Base-by-base conservation (phyloP, 129 eudicot species). In the Silybum marianum region DNA sequence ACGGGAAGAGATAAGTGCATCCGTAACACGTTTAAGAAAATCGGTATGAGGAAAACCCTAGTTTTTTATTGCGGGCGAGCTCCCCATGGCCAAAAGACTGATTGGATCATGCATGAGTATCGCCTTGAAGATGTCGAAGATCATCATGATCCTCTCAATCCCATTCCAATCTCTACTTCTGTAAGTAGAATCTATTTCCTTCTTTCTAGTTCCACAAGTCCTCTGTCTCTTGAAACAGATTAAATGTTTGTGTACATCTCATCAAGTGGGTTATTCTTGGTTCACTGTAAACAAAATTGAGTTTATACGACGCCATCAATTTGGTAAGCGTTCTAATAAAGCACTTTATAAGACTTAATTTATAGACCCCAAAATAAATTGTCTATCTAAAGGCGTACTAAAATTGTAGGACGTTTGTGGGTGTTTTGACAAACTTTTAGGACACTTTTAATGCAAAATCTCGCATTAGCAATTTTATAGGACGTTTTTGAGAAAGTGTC, bases 41-140 rank as follows among this genome's bases (percentile, higher is more conserved):
- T 94, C 22, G 98, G 98, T 7, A 94, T 94, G 98, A 86, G 98
- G 71, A 94, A 94, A 81, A 94, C 98, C 75, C 92, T 94, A 6
- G 98, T 94, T 16, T 94, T 94, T 79, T 94, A 94, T 83, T 83
- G 97, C 0, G 98, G 98, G 0, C 80, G 98, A 75, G 98, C 98
- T 77, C 98, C 98, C 30, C 98, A 94, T 72, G 98, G 98, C 70
- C 97, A 94, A 44, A 94, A 94, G 82, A 87, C 97, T n/a, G 98
- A 94, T 46, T 94, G 98, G 98, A 94, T 94, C 79, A 94, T 94
- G 98, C 98, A 94, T 21, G 98, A 94, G 75, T 94, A 91, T 79
- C 79, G 98, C 21, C 95, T 94, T 38, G 98, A 94, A 81, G 98
- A 94, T 83, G 32, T 38, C 14, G 86, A 70, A 22, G 92, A 91